phyloP scores from a whole-genome alignment of 108 stramenopile genomes.

The Skeletonema potamos region DNA sequence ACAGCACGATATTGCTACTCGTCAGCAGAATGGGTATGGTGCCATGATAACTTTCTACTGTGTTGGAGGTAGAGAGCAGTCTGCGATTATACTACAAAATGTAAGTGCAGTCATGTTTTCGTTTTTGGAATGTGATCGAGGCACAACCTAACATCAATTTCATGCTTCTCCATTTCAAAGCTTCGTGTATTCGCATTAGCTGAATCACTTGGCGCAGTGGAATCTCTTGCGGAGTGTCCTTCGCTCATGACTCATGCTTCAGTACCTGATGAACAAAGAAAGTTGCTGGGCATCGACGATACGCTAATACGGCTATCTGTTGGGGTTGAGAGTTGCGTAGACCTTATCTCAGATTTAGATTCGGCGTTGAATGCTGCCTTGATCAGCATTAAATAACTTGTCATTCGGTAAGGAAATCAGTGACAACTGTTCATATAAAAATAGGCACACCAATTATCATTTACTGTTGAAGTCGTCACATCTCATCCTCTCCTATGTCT shows the following conservation, averaged over 20 bases:
- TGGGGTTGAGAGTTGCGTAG: conserved; percentile 60
- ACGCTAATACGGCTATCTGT: conserved; percentile 65
- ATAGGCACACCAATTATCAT: background rate
- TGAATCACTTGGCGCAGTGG: conserved; percentile 77
- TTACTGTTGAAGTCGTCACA: background rate
- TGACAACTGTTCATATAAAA: background rate
- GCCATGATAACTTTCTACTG: conserved; percentile 91
- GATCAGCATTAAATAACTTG: background rate
- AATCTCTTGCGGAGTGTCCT: conserved; percentile 73
- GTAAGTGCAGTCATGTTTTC: conserved; percentile 28
- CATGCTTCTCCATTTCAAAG: background rate
- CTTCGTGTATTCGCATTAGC: conserved; percentile 64
- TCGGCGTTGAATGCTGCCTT: conserved; percentile 32
- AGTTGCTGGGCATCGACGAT: conserved; percentile 63
- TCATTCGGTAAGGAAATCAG: too few species aligned
- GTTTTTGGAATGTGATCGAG: background rate
- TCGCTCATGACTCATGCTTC: conserved; percentile 79
- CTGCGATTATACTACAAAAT: conserved; percentile 54
- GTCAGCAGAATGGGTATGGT: conserved; percentile 78
- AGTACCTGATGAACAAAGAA: conserved; percentile 65
- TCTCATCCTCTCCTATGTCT: conserved; percentile 60
- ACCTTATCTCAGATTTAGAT: conserved; percentile 64
- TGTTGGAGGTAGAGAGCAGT: conserved; percentile 64
- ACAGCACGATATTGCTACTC: conserved; percentile 79
- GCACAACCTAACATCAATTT: background rate